A percentile compares a stretch with the other conserved stretches of the same genome.
phyloP scores from a whole-genome alignment of 208 protist genomes.

The Crithidia sp. region DNA sequence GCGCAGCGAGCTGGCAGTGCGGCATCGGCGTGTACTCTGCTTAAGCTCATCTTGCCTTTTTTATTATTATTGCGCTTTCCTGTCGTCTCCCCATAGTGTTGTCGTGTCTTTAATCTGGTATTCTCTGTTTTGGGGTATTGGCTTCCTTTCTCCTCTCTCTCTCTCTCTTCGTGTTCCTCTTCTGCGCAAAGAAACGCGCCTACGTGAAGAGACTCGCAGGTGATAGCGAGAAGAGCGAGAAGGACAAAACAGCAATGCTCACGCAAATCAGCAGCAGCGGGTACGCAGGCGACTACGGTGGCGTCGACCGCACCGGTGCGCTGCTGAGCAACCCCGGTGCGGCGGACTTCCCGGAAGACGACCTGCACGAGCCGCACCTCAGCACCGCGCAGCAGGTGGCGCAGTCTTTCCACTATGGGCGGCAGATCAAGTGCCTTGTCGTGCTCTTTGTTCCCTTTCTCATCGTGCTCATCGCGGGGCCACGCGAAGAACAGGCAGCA shows the following conservation, averaged over 20 bases:
- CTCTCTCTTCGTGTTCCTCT: slow-evolving; percentile 11
- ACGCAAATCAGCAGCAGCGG: slow-evolving; percentile 1
- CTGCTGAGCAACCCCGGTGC: slow-evolving; percentile 38
- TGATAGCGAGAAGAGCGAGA: no score
- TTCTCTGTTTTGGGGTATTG: no score
- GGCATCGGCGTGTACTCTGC: no score
- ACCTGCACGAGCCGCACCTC: slow-evolving; percentile 31
- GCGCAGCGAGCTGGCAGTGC: no score
- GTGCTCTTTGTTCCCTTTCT: slow-evolving; percentile 30
- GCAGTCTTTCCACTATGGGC: slow-evolving; percentile 30
- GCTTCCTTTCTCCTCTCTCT: not conserved
- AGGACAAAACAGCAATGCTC: not conserved
- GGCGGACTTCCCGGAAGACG: slow-evolving; percentile 43
- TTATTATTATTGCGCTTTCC: no score
- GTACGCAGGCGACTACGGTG: slow-evolving; percentile 24
- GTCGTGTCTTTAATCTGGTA: no score
- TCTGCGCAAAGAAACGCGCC: no score
- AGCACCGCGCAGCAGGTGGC: slow-evolving; percentile 23
- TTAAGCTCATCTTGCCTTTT: no score
- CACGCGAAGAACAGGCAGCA: not conserved
- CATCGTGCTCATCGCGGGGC: slow-evolving; percentile 11
- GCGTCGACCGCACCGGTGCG: not conserved
- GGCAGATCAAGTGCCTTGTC: slow-evolving; percentile 33
- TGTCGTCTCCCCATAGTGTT: no score
- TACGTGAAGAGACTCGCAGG: no score